phyloP scores from a whole-genome alignment of 441 rosid species.

The Adansonia rubrostipa region DNA sequence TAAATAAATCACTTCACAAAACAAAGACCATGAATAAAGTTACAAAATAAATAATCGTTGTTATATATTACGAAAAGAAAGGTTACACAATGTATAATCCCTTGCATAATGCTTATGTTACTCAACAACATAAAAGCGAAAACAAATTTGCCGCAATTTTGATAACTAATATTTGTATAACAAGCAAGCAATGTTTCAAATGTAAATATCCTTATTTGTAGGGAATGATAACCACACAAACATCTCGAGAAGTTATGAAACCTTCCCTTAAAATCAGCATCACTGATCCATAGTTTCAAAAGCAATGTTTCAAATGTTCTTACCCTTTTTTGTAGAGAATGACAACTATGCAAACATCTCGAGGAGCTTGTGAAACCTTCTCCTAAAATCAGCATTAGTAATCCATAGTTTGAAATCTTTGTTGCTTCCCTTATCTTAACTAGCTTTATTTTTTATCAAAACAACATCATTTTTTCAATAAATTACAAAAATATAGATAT shows the following conservation, averaged over 20 bases:
- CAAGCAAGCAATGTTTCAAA: background rate
- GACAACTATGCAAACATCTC: too few species aligned
- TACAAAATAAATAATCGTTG: background rate
- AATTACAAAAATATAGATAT: background rate
- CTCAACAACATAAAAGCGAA: background rate
- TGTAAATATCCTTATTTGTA: conserved; percentile 81
- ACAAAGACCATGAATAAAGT: background rate
- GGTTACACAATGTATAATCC: too few species aligned
- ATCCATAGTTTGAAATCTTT: conserved; percentile 68
- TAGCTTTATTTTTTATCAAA: conserved; percentile 82
- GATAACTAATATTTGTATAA: background rate
- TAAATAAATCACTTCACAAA: background rate
- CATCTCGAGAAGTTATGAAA: conserved; percentile 87
- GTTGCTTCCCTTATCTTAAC: conserved; percentile 79
- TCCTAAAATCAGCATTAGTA: conserved; percentile 80
- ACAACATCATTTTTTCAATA: background rate
- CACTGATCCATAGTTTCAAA: too few species aligned
- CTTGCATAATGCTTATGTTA: too few species aligned
- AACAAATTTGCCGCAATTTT: background rate
- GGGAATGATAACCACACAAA: conserved; percentile 92
- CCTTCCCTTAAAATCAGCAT: conserved; percentile 85
- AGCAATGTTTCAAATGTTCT: too few species aligned
- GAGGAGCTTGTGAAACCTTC: conserved; percentile 5
- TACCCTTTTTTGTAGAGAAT: too few species aligned
- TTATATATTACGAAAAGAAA: background rate